A percentile compares a stretch with the other conserved stretches of the same genome.
Conservation (phyloP, 176 grass and related monocot genomes). For the Dendrocalamus sinicus region DNA sequence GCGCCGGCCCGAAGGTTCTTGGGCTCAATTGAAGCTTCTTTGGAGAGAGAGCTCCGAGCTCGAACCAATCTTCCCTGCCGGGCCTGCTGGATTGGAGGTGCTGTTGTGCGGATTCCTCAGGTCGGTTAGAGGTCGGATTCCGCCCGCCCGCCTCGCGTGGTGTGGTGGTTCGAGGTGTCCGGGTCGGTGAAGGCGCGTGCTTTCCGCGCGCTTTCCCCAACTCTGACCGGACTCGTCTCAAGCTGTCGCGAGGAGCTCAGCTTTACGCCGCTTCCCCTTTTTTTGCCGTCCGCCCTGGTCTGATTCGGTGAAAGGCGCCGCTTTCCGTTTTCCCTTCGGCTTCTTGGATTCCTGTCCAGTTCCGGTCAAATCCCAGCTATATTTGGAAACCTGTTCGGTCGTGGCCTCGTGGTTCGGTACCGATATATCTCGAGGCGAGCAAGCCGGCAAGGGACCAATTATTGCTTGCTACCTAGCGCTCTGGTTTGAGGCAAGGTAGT, state of each 20-base stretch:
- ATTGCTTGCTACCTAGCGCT: background rate
- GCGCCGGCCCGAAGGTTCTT: background rate
- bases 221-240: background rate
- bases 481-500: background rate
- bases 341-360: background rate
- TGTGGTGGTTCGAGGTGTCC: background rate
- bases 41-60: no score
- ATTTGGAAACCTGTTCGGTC: background rate
- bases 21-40: no score
- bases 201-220: conserved; percentile 10
- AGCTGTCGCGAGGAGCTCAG: background rate
- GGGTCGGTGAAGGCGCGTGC: background rate
- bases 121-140: background rate
- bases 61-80: no score
- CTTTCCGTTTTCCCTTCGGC: background rate
- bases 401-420: background rate
- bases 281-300: no score
- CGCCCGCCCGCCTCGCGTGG: background rate
- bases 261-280: no score
- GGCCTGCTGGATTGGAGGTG: background rate
- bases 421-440: background rate
- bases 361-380: background rate
- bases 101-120: background rate
- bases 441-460: background rate
- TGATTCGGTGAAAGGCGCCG: background rate